Evolutionary conservation across 148 eudicot species (phyloP).

Genomic region (Heliamphora exappendiculata): DNA sequence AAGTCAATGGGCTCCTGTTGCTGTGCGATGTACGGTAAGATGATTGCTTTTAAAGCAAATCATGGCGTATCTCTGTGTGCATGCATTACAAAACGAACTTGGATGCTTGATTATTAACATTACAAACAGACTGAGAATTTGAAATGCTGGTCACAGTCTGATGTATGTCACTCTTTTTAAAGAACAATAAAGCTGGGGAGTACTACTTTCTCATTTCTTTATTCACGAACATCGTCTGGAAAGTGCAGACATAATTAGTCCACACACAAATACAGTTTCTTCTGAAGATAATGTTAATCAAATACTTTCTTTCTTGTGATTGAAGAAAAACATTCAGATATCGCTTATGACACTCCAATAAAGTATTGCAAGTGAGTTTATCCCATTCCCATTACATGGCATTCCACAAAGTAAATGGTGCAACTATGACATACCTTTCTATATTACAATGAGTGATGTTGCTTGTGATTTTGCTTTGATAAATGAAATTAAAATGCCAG

Average conservation of each 20-base stretch:
- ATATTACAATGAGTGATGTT: background rate
- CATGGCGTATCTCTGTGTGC: background rate
- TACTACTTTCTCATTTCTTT: background rate
- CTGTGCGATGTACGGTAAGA: conserved; percentile 83
- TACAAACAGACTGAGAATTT: background rate
- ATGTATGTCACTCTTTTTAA: background rate
- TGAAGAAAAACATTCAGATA: background rate
- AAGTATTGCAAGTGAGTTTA: background rate
- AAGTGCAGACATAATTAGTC: background rate
- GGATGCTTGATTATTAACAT: background rate
- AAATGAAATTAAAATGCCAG: background rate
- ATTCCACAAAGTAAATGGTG: background rate
- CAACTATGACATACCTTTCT: background rate
- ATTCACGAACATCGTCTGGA: background rate
- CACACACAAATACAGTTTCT: background rate
- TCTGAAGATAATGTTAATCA: background rate
- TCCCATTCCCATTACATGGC: background rate
- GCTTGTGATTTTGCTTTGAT: background rate
- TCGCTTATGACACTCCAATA: background rate
- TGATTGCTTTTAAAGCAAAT: background rate
- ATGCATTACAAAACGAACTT: background rate
- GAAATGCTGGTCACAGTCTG: background rate
- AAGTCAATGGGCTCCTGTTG: conserved; percentile 95
- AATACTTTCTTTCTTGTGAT: background rate
- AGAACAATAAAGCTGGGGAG: background rate